Conservation (phyloP, 306 rosid species). For the Gleditsia sinensis region DNA sequence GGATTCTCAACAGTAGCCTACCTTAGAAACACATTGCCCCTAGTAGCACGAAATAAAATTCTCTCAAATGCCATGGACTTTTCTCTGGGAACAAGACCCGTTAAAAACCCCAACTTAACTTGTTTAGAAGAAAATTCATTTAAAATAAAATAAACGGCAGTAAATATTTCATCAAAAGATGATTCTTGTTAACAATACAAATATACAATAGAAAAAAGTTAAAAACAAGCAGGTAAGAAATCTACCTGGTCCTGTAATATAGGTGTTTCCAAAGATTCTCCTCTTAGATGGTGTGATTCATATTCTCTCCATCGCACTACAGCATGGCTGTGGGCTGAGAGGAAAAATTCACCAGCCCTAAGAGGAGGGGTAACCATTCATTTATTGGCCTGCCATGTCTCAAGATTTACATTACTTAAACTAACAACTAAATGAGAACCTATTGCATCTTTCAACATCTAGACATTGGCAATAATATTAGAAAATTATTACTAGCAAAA, state of each 20-base stretch:
- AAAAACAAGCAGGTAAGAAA: constrained; percentile 28
- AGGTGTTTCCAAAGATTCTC: constrained; percentile 67
- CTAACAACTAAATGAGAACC: constrained; percentile 16
- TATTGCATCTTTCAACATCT: constrained; percentile 8
- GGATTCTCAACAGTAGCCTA: constrained; percentile 70
- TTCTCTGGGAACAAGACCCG: constrained; percentile 90
- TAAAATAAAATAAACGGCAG: constrained; percentile 39
- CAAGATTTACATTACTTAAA: constrained; percentile 28
- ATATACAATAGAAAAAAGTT: constrained; percentile 17
- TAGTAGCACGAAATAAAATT: constrained; percentile 83
- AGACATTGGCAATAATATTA: not conserved
- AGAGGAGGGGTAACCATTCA: constrained; percentile 32
- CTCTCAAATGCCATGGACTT: constrained; percentile 81
- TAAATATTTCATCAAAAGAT: constrained; percentile 21
- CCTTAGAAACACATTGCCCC: constrained; percentile 89
- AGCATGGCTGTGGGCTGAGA: constrained; percentile 61
- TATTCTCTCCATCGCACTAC: constrained; percentile 68
- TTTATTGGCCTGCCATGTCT: constrained; percentile 14
- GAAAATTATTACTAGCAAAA: not conserved
- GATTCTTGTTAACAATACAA: constrained; percentile 10
- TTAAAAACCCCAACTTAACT: constrained; percentile 72
- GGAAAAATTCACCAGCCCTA: constrained; percentile 83
- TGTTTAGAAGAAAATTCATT: constrained; percentile 73
- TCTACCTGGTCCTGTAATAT: constrained; percentile 72
- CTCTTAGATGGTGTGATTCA: constrained; percentile 52